Percentiles rank a stretch among this genome's conserved stretches.
These are phyloP conservation scores for Ogataea polymorpha DNA, from an alignment of 805 yeast species.

Conservation along the genomic window DNA sequence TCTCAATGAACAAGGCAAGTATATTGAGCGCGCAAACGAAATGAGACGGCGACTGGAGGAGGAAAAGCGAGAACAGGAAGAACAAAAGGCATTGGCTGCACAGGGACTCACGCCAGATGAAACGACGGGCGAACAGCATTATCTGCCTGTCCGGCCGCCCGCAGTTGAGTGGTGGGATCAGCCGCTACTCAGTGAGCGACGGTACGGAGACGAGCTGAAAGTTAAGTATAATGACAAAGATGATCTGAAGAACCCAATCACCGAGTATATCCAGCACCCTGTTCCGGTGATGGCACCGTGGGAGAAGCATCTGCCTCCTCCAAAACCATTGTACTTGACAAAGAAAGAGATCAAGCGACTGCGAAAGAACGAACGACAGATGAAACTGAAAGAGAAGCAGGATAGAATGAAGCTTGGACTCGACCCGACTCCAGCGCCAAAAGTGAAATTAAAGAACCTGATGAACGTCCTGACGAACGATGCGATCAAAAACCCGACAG, in stretches of 20 bases:
- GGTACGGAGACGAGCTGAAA: conserved; percentile 36
- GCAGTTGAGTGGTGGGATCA: conserved; percentile 88
- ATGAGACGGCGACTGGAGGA: conserved; percentile 40
- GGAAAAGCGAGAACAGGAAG: conserved; percentile 34
- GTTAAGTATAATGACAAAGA: conserved; percentile 36
- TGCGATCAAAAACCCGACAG: conserved; percentile 85
- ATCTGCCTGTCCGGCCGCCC: conserved; percentile 52
- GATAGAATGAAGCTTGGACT: conserved; percentile 77
- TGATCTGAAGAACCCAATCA: conserved; percentile 47
- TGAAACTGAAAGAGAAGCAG: conserved; percentile 63
- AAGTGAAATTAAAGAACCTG: conserved; percentile 77
- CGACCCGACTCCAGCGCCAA: conserved; percentile 86
- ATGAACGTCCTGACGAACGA: conserved; percentile 85
- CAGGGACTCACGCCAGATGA: conserved; percentile 51
- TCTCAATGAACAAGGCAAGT: conserved; percentile 65
- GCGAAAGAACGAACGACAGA: conserved; percentile 66
- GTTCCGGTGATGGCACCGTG: conserved; percentile 59
- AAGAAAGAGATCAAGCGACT: conserved; percentile 72
- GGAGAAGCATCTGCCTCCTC: conserved; percentile 42
- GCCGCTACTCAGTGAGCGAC: conserved; percentile 41
- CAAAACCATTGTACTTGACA: conserved; percentile 58
- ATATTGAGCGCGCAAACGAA: conserved; percentile 50
- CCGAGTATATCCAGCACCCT: conserved; percentile 82
- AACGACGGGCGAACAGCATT: conserved; percentile 54
- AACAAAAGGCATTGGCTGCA: conserved; percentile 28